phyloP scores from a whole-genome alignment of 2,329 filamentous ascomycete genomes.

The Metarhizium robertsii region DNA sequence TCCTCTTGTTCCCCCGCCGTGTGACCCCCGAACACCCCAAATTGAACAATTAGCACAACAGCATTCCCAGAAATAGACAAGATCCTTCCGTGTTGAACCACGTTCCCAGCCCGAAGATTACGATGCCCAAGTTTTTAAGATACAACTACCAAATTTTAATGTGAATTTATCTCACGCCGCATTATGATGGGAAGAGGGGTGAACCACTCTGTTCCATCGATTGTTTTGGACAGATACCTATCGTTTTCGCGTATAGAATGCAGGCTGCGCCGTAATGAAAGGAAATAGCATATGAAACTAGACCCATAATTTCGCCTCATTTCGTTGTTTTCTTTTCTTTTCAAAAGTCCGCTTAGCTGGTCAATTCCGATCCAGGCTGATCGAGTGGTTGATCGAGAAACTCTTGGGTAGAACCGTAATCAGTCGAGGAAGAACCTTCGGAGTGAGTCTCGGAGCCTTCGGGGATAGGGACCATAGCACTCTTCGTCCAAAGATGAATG shows the following conservation, averaged over 20 bases:
- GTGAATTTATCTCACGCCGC: not conserved
- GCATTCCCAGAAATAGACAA: not conserved
- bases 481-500: conserved; percentile 60
- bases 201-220: too few species aligned
- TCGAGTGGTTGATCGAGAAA: conserved; percentile 27
- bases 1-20: not conserved
- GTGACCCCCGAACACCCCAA: not conserved
- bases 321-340: not conserved
- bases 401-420: conserved; percentile 35
- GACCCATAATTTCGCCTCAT: not conserved
- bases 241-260: not conserved
- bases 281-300: not conserved
- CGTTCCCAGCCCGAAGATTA: not conserved
- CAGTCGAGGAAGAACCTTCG: conserved; percentile 38
- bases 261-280: not conserved
- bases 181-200: not conserved
- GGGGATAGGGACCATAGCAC: conserved; percentile 59
- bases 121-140: not conserved
- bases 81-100: not conserved
- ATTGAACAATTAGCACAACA: not conserved
- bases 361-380: not conserved
- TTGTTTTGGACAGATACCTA: not conserved
- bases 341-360: not conserved
- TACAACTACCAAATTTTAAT: not conserved
- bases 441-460: conserved; percentile 50